Evolutionary conservation across 352 stramenopile species (phyloP), one percentile per base, ranked within the genome.

Genomic region (Saprolegnia diclina): DNA sequence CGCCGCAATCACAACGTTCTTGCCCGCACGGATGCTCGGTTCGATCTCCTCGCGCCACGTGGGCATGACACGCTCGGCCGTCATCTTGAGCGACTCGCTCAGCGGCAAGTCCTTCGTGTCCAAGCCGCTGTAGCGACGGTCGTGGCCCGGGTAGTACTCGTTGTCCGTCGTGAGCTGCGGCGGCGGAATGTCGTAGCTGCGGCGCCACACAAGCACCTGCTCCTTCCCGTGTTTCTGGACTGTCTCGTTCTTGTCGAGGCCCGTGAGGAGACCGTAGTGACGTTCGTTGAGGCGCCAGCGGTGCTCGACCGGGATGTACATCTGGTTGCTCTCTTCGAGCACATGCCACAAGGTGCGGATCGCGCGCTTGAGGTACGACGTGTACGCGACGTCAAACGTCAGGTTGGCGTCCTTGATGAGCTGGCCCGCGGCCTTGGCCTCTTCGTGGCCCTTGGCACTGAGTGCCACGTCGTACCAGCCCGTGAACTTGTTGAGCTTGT

Each of bases 161-260:
- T 95, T 96, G 57, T 82, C 72, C 55, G 80, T 98, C 87, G 77
- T 92, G 7, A 99, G 83, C 53, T 85, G 74, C 37, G 97, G 97
- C 22, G 97, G 97, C 64, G 97, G 97, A 72, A 98, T 97, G 82
- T 99, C 96, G 83, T 99, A 99, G 74, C 86, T 97, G 65, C 97
- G 88, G 72, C 97, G 85, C 97, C 97, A 99, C 72, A 98, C 79
- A 63, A 96, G 88, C 57, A 99, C 95, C 62, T 97, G 78, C 35
- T 97, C 92, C 48, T 92, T 81, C 37, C 95, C 92, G 57, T 97
- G 81, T 74, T 97, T 89, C 65, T 92, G 78, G 4, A 95, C 92
- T 1, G 90, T 96, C 35, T 93, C 87, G 44, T 87, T 83, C 74
- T 98, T 98, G 76, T 88, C 83, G 52, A 97, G 79, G 38, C 94